phyloP scores from a whole-genome alignment of 257 asterid species.

The Solanum corneliomulleri region DNA sequence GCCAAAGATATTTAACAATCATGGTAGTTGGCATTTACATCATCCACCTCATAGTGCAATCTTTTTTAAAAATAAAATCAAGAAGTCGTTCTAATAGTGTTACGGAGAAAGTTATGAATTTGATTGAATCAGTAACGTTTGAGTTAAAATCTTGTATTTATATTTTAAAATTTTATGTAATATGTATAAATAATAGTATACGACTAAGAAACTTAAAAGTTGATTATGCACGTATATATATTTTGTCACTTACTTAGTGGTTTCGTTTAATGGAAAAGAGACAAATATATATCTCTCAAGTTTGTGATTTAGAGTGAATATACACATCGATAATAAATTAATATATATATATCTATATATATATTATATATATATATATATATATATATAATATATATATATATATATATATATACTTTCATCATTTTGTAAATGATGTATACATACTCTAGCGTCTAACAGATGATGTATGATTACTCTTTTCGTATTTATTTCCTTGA shows the following conservation, averaged over 20 bases:
- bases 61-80: neutral
- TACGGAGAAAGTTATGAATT: neutral
- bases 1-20: neutral
- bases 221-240: neutral
- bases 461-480: neutral
- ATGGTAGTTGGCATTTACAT: neutral
- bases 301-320: neutral
- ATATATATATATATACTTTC: neutral
- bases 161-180: neutral
- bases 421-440: neutral
- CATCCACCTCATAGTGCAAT: neutral
- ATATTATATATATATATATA: no score
- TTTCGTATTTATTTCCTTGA: neutral
- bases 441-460: neutral
- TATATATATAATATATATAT: no score
- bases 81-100: neutral
- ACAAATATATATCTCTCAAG: neutral
- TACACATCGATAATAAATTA: neutral
- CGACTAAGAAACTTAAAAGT: neutral
- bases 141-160: fast-evolving
- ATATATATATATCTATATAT: no score
- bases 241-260: neutral
- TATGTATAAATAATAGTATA: neutral
- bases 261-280: neutral
- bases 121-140: neutral